Evolutionary conservation across 805 yeast genomes (phyloP).

Genomic region (Isabelozyma pseudorhagii): DNA sequence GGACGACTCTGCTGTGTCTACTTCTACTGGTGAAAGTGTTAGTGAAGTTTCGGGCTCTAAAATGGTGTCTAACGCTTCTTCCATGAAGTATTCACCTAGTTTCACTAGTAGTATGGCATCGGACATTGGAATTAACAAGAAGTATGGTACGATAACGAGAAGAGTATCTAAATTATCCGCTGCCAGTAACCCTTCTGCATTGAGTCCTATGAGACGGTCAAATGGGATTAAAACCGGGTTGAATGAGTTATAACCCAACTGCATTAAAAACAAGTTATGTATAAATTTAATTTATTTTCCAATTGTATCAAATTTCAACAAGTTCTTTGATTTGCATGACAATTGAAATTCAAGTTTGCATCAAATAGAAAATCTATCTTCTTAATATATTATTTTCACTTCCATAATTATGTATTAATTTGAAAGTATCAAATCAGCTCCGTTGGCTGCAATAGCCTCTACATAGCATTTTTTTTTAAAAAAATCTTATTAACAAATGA

Average conservation of each 20-base stretch:
- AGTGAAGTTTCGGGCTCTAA: not conserved
- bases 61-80: not conserved
- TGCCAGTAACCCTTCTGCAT: not conserved
- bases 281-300: too few species aligned
- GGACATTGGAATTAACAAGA: slow-evolving; percentile 10
- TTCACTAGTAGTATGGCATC: slow-evolving; percentile 2
- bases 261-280: too few species aligned
- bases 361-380: too few species aligned
- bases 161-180: not conserved
- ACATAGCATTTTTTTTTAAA: not conserved
- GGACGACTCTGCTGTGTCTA: slow-evolving; percentile 6
- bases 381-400: too few species aligned
- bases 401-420: too few species aligned
- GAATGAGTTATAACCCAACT: not conserved
- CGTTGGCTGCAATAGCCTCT: too few species aligned
- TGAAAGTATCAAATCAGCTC: too few species aligned
- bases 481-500: slow-evolving; percentile 7
- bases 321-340: too few species aligned
- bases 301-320: too few species aligned
- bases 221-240: slow-evolving; percentile 5
- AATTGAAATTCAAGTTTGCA: too few species aligned
- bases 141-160: slow-evolving; percentile 13
- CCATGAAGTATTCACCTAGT: not conserved
- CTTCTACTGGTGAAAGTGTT: not conserved
- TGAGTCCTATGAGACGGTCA: slow-evolving; percentile 3